phyloP scores from a whole-genome alignment of 495 filamentous ascomycete genomes.

The Aspergillus avenaceus region DNA sequence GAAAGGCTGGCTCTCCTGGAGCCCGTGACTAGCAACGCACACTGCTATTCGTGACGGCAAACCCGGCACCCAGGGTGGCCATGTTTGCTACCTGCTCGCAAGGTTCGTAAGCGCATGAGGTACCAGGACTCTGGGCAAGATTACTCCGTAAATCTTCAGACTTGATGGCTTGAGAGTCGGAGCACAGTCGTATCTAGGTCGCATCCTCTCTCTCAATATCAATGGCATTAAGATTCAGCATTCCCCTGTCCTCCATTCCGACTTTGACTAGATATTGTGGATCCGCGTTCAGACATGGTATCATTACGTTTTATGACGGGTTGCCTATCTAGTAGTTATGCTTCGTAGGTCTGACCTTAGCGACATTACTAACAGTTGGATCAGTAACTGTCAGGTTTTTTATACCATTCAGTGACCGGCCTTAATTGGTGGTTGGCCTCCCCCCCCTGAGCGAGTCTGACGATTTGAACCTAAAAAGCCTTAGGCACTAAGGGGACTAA shows the following conservation, averaged over 20 bases:
- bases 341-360: not conserved
- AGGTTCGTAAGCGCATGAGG: not conserved
- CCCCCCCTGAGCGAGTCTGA: not conserved
- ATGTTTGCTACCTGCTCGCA: conserved; percentile 1
- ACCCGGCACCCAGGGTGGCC: conserved; percentile 9
- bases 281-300: not conserved
- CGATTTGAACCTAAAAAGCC: not conserved
- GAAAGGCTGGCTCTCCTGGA: conserved; percentile 3
- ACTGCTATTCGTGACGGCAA: conserved; percentile 11
- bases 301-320: not conserved
- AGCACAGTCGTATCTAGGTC: not conserved
- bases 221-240: not conserved
- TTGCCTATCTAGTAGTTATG: not conserved
- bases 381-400: not conserved
- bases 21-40: conserved; percentile 15
- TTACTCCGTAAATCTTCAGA: not conserved
- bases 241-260: not conserved
- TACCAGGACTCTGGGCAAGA: not conserved
- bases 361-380: not conserved
- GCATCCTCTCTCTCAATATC: not conserved
- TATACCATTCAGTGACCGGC: not conserved
- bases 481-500: conserved; percentile 1
- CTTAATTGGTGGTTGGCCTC: not conserved
- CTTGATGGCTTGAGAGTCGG: not conserved
- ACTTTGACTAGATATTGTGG: not conserved